Evolutionary conservation across 1,139 yeast genomes (phyloP).

Genomic region (Candida pseudoviswanathii): DNA sequence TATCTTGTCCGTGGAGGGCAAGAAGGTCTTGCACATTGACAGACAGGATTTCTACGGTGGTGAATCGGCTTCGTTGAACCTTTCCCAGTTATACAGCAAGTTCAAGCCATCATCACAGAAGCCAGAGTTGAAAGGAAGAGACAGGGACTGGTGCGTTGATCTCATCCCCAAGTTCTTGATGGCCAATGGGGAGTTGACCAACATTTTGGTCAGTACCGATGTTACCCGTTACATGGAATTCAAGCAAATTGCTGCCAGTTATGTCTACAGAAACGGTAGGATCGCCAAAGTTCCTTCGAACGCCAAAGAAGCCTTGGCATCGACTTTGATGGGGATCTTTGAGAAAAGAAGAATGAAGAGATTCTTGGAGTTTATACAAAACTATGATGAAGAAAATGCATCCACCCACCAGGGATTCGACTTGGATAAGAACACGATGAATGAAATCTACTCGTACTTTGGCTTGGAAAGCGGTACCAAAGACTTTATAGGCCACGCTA

Average conservation of each 20-base stretch:
- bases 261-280: conserved; percentile 87
- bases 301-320: conserved; percentile 86
- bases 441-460: conserved; percentile 83
- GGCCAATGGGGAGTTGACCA: conserved; percentile 98
- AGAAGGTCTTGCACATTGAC: conserved; percentile 94
- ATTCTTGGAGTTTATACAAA: conserved; percentile 85
- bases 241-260: conserved; percentile 93
- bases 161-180: conserved; percentile 94
- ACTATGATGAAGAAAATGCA: conserved; percentile 74
- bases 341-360: conserved; percentile 95
- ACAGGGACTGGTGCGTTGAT: conserved; percentile 97
- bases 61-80: conserved; percentile 67
- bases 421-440: conserved; percentile 88
- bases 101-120: conserved; percentile 70
- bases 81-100: conserved; percentile 64
- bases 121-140: conserved; percentile 82
- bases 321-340: conserved; percentile 93
- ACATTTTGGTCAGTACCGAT: conserved; percentile 91
- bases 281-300: conserved; percentile 95
- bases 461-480: conserved; percentile 93
- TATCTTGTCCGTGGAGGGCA: conserved; percentile 82
- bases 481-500: conserved; percentile 97
- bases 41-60: conserved; percentile 97
- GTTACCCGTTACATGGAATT: conserved; percentile 95
- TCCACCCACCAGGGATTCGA: conserved; percentile 86